Evolutionary conservation across 345 rosid species (phyloP).

Genomic region (Euphorbia lathyris): DNA sequence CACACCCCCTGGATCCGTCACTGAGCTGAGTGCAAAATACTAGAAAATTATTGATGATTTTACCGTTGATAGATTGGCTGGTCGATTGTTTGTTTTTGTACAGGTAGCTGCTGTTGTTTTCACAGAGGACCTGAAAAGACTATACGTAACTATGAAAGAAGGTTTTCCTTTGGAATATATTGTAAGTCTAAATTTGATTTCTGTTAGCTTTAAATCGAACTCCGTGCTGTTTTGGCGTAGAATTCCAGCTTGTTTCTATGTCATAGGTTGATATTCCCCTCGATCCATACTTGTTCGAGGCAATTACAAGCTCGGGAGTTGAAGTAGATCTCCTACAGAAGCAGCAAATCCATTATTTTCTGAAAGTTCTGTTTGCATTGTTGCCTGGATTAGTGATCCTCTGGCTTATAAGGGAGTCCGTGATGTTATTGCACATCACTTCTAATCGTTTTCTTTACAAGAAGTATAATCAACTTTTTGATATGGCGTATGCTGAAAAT

Average conservation of each 20-base stretch:
- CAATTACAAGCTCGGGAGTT: conserved; percentile 74
- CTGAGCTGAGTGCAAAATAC: neutral
- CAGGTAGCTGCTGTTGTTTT: conserved; percentile 95
- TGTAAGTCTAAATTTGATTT: conserved; percentile 48
- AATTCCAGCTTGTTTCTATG: conserved; percentile 20
- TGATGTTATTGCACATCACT: conserved; percentile 73
- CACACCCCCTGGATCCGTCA: too few relatives aligned
- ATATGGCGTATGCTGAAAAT: conserved; percentile 91
- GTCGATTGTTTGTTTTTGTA: conserved; percentile 24
- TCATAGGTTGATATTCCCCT: conserved; percentile 88
- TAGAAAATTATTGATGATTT: neutral
- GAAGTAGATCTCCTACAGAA: conserved; percentile 97
- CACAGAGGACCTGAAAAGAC: conserved; percentile 85
- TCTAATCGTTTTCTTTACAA: conserved; percentile 81
- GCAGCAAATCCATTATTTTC: conserved; percentile 80
- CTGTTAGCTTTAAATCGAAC: conserved; percentile 15
- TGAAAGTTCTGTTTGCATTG: conserved; percentile 77
- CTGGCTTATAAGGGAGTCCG: conserved; percentile 77
- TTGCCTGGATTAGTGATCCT: conserved; percentile 76
- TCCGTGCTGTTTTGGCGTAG: conserved; percentile 13
- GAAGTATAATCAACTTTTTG: conserved; percentile 82
- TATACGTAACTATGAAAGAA: conserved; percentile 91
- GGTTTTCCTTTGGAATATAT: conserved; percentile 91
- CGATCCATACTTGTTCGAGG: conserved; percentile 88
- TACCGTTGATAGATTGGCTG: neutral